Base-by-base conservation (phyloP, 345 rosid species). In the Anastatica hierochuntica region DNA sequence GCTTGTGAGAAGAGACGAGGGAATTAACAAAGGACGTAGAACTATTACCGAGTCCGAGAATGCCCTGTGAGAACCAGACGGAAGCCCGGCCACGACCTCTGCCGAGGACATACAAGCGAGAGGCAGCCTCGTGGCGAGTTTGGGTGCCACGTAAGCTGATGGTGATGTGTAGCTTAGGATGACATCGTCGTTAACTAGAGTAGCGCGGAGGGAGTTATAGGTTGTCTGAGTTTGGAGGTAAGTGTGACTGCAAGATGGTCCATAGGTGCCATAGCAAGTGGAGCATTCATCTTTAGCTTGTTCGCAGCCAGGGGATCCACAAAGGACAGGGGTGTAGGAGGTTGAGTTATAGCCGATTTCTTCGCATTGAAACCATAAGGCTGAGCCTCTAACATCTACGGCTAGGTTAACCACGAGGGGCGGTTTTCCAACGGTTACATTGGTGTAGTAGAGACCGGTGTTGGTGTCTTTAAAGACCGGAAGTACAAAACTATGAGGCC, bases 291-390 rank as follows among this genome's bases (percentile, higher is more conserved):
- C 50, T 0, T 29, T 31, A 0, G 67, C 62, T 5, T 56, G 16
- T 0, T 38, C 14, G 57, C 83, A 76, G 10, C 54, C 41, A 29
- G 60, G 31, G 0, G 78, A 74, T 10, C 33, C 43, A 14, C 72
- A 74, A 1, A 7, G 49, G 2, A 67, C 67, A 2, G 75, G 64
- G 1, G 43, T 26, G 56, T 67, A 68, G 0, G 83, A 27, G 0
- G 74, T 46, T 14, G 87, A 76, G 11, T 26, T 50, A 43, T 71
- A 76, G 57, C 53, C 50, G 14, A 20, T 12, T 6, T 53, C 13
- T 0, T 72, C 72, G 12, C 82, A 78, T 18, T 66, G 51, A 41
- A 78, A 43, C 88, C 84, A 74, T 1, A 60, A 18, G 55, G 43
- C 49, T 20, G 27, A 0, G 4, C 47, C 47, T 43, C 14, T 8